These are phyloP conservation scores for Macaranga tanarius DNA, from an alignment of 441 rosid species.

Conservation along the genomic window DNA sequence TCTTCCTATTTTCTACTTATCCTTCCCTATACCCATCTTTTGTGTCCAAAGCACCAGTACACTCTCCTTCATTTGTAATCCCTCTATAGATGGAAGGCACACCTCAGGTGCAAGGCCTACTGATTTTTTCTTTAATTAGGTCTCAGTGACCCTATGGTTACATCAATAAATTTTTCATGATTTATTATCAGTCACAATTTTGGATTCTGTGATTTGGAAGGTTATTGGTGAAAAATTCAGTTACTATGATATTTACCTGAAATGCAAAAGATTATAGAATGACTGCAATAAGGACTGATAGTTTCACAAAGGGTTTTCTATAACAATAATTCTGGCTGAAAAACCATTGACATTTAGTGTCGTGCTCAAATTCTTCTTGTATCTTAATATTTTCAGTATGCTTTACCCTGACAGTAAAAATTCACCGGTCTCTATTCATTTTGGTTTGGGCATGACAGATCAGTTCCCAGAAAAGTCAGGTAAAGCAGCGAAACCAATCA, in stretches of 20 bases:
- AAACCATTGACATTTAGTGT: too few species aligned
- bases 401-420: not conserved
- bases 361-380: not conserved
- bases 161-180: not conserved
- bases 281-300: not conserved
- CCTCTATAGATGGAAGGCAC: not conserved
- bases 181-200: not conserved
- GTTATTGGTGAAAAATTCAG: not conserved
- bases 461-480: constrained; percentile 41
- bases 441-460: constrained; percentile 39
- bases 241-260: not conserved
- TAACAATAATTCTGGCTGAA: not conserved
- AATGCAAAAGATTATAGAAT: not conserved
- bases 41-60: too few species aligned
- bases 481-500: constrained; percentile 36
- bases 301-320: not conserved
- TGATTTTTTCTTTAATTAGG: not conserved
- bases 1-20: not conserved
- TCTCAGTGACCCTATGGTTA: not conserved
- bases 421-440: constrained; percentile 10
- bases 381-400: not conserved
- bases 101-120: not conserved
- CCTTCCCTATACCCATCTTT: too few species aligned
- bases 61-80: not conserved
- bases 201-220: not conserved